Base-by-base conservation (phyloP, 1,139 yeast species). In the Debaryomycetaceae sp. region DNA sequence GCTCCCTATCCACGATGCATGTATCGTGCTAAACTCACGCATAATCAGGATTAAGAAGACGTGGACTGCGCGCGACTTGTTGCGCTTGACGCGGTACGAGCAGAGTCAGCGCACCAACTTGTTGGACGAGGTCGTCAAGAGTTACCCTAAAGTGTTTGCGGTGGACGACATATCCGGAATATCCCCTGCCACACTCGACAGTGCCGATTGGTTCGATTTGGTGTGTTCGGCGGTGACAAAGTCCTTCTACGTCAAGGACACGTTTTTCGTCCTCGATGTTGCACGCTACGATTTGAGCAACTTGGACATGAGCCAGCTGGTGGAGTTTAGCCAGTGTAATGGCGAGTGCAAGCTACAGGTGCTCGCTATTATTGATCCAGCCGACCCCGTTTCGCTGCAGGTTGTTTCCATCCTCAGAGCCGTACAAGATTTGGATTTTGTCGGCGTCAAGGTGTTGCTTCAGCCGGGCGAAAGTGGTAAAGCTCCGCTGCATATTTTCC, bases 341-440 rank as follows among this genome's bases (percentile, higher is more conserved):
- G 29, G 30, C 1, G 35, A 43, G 2, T 45, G 51, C 11, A 51
- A 55, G 13, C 49, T 75, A 13, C 77, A 77, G 34, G 45, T 87
- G 3, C 51, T 72, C 5, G 58, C 80, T 1, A 55, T 81, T 2
- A 41, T 82, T 25, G 87, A 90, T 48, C 97, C 97, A 2, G 49
- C 76, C 4, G 68, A 71, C 33, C 85, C 79, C 38, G 45, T 58
- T 15, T 69, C 94, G 0, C 96, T 83, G 43, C 72, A 70, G 30
- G 44, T 75, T 15, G 41, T 79, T 0, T 55, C 77, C 0, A 47
- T 78, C 13, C 50, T 74, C 4, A 60, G 61, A n/a, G 44, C 70
- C 1, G 41, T 77, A 8, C 53, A 51, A 23, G 58, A 40, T 45
- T 58, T 53, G 34, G 53, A 51, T 2, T 70, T 67, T 44, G 56